These are phyloP conservation scores for Cocos nucifera DNA, from an alignment of 176 grass and related monocot genomes.

Conservation along the genomic window DNA sequence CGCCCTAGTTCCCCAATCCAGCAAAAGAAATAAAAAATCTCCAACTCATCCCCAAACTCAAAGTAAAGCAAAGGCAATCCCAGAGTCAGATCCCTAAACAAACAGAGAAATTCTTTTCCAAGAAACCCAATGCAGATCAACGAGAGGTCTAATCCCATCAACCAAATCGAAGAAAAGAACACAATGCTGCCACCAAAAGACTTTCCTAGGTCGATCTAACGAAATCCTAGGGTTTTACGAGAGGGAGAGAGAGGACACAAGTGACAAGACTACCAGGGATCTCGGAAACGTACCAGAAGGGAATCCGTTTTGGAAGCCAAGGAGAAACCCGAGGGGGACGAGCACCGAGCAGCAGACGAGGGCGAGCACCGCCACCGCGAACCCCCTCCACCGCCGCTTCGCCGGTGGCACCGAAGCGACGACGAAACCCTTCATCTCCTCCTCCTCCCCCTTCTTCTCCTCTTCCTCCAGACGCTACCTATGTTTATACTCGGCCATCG, in stretches of 20 bases:
- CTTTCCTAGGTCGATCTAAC: too few relatives aligned
- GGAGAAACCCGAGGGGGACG: slow-evolving; percentile 87
- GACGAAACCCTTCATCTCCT: slow-evolving; percentile 7
- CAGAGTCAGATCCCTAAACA: slow-evolving; percentile 29
- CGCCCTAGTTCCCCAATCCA: too few relatives aligned
- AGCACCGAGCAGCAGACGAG: slow-evolving; percentile 95
- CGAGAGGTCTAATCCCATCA: neutral
- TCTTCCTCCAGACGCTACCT: too few relatives aligned
- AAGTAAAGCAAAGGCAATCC: neutral
- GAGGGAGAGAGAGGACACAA: too few relatives aligned
- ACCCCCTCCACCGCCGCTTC: slow-evolving; percentile 68
- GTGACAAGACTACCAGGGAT: neutral
- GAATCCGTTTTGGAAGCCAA: slow-evolving; percentile 45
- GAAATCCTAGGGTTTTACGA: too few relatives aligned
- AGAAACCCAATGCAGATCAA: neutral
- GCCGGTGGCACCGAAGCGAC: slow-evolving; percentile 28
- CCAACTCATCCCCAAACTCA: too few relatives aligned
- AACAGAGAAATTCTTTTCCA: slow-evolving; percentile 31
- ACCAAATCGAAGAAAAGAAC: neutral
- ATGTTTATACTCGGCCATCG: too few relatives aligned
- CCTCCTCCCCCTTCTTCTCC: neutral
- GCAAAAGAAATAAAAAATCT: too few relatives aligned
- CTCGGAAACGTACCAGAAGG: slow-evolving; percentile 44
- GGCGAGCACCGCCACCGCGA: slow-evolving; percentile 73
- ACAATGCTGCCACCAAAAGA: neutral